A percentile compares a stretch with the other conserved stretches of the same genome.
phyloP scores from a whole-genome alignment of 441 rosid species.

The Corymbia citriodora region DNA sequence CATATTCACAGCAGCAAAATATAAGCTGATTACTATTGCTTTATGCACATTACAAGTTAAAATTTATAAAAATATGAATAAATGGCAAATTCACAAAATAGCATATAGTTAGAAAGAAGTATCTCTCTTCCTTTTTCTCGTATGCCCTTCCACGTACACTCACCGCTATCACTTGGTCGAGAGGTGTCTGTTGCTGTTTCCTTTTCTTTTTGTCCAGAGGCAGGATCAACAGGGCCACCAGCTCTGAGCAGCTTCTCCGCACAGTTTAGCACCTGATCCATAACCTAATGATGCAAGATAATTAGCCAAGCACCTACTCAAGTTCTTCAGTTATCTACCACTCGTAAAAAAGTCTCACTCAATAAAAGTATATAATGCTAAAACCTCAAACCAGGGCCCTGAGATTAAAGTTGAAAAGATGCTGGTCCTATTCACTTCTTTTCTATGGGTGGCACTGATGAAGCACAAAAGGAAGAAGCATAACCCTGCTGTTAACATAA shows the following conservation, averaged over 20 bases:
- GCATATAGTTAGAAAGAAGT: neutral
- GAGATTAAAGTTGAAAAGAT: neutral
- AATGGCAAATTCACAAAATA: neutral
- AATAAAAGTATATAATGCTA: neutral
- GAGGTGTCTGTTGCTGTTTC: slow-evolving; percentile 23
- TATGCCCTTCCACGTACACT: neutral
- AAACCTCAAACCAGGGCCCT: neutral
- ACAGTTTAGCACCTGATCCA: slow-evolving; percentile 65
- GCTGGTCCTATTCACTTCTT: neutral
- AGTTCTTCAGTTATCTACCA: neutral
- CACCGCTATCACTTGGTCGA: slow-evolving; percentile 32
- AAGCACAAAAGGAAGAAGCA: neutral
- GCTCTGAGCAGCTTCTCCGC: slow-evolving; percentile 46
- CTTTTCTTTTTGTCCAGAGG: slow-evolving; percentile 12
- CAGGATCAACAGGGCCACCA: slow-evolving; percentile 17
- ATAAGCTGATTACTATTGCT: neutral
- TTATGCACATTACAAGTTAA: neutral
- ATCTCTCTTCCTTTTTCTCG: neutral
- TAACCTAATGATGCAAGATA: slow-evolving; percentile 47
- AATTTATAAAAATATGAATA: neutral
- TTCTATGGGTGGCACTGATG: neutral
- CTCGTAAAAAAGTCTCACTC: neutral
- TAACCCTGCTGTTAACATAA: neutral
- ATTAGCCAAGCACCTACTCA: neutral
- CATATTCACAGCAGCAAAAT: neutral